A percentile compares a stretch with the other conserved stretches of the same genome.
Conservation (phyloP, 306 rosid species). For the Styphnolobium japonicum region DNA sequence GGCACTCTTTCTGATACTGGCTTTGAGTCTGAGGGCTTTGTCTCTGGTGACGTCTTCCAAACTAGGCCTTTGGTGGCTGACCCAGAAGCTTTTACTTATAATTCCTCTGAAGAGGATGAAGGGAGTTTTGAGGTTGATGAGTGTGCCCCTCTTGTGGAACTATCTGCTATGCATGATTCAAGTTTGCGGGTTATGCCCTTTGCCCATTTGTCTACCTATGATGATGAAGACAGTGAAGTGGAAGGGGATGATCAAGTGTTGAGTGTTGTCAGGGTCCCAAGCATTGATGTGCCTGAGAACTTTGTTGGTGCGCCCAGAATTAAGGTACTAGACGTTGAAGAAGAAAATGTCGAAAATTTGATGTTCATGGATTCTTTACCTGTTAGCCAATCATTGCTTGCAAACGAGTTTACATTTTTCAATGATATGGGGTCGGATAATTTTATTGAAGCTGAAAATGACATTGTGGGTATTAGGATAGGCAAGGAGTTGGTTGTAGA, state of each 20-base stretch:
- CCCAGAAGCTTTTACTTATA: constrained; percentile 13
- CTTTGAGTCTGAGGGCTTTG: constrained; percentile 33
- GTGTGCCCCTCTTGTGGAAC: neutral
- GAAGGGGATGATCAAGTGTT: constrained; percentile 18
- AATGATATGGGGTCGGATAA: neutral
- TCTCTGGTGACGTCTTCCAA: constrained; percentile 33
- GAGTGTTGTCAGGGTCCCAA: constrained; percentile 4
- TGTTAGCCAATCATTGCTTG: constrained; percentile 19
- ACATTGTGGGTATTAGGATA: neutral
- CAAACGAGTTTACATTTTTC: neutral
- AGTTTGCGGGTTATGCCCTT: constrained; percentile 45
- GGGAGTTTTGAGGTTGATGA: constrained; percentile 7
- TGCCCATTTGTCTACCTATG: constrained; percentile 53
- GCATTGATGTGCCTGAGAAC: constrained; percentile 6
- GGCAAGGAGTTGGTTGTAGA: neutral
- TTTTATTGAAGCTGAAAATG: constrained; percentile 21
- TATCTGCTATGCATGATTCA: constrained; percentile 2
- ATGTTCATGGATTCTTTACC: constrained; percentile 9
- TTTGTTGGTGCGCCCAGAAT: constrained; percentile 27
- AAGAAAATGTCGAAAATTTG: constrained; percentile 6
- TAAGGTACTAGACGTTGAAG: constrained; percentile 21
- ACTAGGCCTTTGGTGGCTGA: constrained; percentile 26
- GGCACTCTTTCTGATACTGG: constrained; percentile 24
- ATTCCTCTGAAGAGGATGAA: constrained; percentile 7
- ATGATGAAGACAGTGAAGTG: constrained; percentile 26